Evolutionary conservation across 176 grass and related monocot species (phyloP), one percentile per base, ranked within the genome.

Genomic region (Carex kokanica): DNA sequence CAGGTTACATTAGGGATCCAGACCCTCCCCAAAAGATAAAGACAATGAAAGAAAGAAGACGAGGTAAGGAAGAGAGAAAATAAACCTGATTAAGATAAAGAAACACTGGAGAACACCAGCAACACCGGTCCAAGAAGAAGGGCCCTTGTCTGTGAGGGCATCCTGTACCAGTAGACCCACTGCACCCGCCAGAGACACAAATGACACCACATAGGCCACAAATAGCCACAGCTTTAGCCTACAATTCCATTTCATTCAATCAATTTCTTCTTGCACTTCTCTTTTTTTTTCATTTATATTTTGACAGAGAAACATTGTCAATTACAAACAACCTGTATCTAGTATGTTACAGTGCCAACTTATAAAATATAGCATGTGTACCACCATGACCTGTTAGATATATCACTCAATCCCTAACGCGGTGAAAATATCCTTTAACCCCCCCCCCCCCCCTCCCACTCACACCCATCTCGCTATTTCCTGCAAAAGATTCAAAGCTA

Each of bases 221-320:
- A 97, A 97, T 77, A 97, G 92, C 90, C 92, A 97, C 52, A 97
- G 85, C 83, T 97, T 97, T 84, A 92, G 64, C 88, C 92, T 97
- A 86, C 69, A 84, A 51, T 25, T 55, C 21, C 24, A 8, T 75
- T 75, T 75, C 45, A 47, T 18, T 5, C 23, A 64, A 11, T 64
- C 36, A 38, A 38, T 38, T 38, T 64, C 61, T 31, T 47, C 45
- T 47, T 47, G 11, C 21, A 15, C 11, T 64, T 15, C 1, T 66
- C 29, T 16, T 3, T 34, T 16, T 3, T 34, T 16, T 12, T 32
- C 25, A 65, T 69, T 69, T 69, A 5, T 7, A 41, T 68, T 69
- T 40, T 69, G 5, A 40, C 4, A 1, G 6, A 4, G 65, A n/a
- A 9, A 53, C 12, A 75, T 53, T 55, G 72, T 14, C 29, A 0